These are phyloP conservation scores for Erodium trifolium DNA, from an alignment of 441 rosid species.

Conservation along the genomic window DNA sequence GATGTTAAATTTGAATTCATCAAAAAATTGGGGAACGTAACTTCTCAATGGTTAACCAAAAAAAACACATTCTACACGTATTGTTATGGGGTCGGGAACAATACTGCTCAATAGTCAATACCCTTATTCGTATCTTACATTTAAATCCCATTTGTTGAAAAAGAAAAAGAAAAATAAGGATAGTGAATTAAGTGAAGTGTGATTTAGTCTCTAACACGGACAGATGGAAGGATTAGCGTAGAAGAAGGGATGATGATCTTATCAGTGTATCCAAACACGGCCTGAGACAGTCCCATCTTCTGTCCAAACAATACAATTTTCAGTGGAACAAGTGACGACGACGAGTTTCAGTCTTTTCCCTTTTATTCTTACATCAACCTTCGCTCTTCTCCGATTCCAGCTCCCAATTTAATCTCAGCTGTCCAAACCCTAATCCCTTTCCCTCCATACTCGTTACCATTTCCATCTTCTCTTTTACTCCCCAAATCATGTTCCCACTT, in stretches of 20 bases:
- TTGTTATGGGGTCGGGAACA: too few relatives aligned
- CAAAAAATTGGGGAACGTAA: too few relatives aligned
- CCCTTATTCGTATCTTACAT: too few relatives aligned
- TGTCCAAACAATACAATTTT: slow-evolving; percentile 2
- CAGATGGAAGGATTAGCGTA: too few relatives aligned
- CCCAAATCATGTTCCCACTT: neutral
- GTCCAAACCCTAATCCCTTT: neutral
- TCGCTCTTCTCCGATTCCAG: slow-evolving; percentile 5
- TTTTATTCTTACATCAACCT: neutral
- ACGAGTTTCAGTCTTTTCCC: neutral
- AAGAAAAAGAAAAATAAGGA: too few relatives aligned
- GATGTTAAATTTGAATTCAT: too few relatives aligned
- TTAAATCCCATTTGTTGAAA: too few relatives aligned
- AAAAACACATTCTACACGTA: too few relatives aligned
- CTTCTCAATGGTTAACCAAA: too few relatives aligned
- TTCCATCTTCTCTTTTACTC: neutral
- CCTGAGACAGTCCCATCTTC: neutral
- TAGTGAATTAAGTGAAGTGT: too few relatives aligned
- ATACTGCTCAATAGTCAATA: too few relatives aligned
- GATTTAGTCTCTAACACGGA: too few relatives aligned
- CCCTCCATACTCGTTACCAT: neutral
- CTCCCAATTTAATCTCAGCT: neutral
- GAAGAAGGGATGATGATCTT: neutral
- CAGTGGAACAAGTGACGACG: neutral
- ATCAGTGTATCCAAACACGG: neutral